A percentile compares a stretch with the other conserved stretches of the same genome.
Conservation (phyloP, 2,329 filamentous ascomycete species). For the Scortechinia acanthostroma region DNA sequence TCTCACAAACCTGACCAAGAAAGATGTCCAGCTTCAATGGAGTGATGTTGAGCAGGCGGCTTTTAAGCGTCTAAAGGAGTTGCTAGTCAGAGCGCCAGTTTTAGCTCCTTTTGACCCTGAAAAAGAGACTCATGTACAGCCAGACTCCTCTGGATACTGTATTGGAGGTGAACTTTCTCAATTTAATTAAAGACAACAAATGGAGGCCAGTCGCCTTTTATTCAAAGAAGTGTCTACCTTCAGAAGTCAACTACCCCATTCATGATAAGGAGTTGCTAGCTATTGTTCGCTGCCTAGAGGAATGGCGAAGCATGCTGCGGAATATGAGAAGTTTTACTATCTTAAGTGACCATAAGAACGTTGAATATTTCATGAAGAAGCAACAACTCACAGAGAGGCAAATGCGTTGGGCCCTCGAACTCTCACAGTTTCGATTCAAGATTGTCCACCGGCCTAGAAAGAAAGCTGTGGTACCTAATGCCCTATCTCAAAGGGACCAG, state of each 20-base stretch:
- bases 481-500: too few relatives aligned
- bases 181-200: slow-evolving; percentile 5
- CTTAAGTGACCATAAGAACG: slow-evolving; percentile 13
- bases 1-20: slow-evolving; percentile 11
- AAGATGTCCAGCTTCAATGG: slow-evolving; percentile 6
- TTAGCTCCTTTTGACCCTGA: slow-evolving; percentile 8
- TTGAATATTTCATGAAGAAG: slow-evolving; percentile 15
- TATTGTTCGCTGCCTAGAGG: slow-evolving; percentile 12
- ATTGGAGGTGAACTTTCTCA: slow-evolving; percentile 9
- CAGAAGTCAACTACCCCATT: slow-evolving; percentile 15
- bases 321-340: slow-evolving; percentile 7
- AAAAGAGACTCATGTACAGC: slow-evolving; percentile 10
- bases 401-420: slow-evolving; percentile 12
- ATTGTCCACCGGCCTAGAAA: slow-evolving; percentile 12
- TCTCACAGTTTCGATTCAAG: slow-evolving; percentile 12
- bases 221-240: slow-evolving; percentile 7
- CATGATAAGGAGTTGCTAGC: slow-evolving; percentile 13
- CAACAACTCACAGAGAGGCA: slow-evolving; percentile 14
- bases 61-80: slow-evolving; percentile 12
- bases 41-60: slow-evolving; percentile 4
- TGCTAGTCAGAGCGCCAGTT: slow-evolving; percentile 7
- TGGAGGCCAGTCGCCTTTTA: slow-evolving; percentile 6
- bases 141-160: slow-evolving; percentile 8
- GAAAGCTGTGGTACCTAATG: too few relatives aligned
- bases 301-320: slow-evolving; percentile 13